phyloP scores from a whole-genome alignment of 164 flowering plant genomes.

The Tetracentron sinense region DNA sequence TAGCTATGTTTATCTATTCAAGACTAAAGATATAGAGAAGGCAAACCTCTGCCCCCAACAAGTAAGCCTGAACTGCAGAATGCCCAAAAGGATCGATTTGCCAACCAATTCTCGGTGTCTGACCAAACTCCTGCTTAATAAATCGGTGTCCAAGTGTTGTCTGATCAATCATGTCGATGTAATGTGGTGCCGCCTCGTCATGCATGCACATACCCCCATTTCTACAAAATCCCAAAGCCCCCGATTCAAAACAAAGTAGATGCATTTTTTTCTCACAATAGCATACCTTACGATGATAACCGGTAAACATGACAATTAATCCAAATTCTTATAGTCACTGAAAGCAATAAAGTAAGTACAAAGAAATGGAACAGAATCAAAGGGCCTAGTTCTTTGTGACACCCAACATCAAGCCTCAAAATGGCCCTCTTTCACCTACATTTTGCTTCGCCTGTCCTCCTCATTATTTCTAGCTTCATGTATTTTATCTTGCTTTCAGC shows the following conservation, averaged over 20 bases:
- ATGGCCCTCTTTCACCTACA: too few relatives aligned
- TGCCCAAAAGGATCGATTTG: conserved; percentile 98
- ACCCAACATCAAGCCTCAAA: too few relatives aligned
- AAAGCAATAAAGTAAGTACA: background rate
- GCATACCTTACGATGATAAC: background rate
- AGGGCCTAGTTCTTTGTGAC: background rate
- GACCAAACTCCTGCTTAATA: conserved; percentile 53
- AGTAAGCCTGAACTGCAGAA: conserved; percentile 89
- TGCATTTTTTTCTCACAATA: background rate
- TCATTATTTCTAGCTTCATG: too few relatives aligned
- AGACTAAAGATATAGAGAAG: background rate
- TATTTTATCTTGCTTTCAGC: too few relatives aligned
- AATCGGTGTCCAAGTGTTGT: conserved; percentile 81
- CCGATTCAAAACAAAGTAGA: background rate
- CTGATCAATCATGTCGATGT: conserved; percentile 95
- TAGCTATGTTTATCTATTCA: too few relatives aligned
- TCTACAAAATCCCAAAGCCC: conserved; percentile 27
- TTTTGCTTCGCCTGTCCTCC: too few relatives aligned
- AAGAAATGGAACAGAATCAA: background rate
- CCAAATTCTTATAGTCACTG: background rate
- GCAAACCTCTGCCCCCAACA: conserved; percentile 82
- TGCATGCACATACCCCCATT: conserved; percentile 96
- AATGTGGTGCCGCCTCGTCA: conserved; percentile 83
- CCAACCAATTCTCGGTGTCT: conserved; percentile 86
- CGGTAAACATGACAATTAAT: background rate